Evolutionary conservation across 352 stramenopile genomes (phyloP).

Genomic region (Phytophthora megakarya): DNA sequence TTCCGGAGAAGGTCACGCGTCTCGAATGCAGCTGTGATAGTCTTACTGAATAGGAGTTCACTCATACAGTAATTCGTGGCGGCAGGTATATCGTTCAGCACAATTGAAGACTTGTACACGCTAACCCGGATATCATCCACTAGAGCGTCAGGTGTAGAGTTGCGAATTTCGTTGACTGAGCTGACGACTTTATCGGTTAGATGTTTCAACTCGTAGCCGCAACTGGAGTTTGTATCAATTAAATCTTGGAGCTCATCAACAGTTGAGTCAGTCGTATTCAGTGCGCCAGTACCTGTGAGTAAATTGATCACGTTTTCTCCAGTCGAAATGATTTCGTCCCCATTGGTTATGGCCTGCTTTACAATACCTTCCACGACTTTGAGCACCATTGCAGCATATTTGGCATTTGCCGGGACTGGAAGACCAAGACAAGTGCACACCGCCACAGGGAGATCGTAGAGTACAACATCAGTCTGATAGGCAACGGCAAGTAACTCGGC

Average conservation of each 20-base stretch:
- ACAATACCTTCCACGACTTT: conserved; percentile 5
- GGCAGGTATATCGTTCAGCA: conserved; percentile 27
- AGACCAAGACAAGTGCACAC: conserved; percentile 6
- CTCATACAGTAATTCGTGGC: conserved; percentile 31
- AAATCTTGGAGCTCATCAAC: conserved; percentile 27
- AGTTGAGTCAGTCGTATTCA: conserved; percentile 20
- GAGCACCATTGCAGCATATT: conserved; percentile 1
- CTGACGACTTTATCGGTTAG: conserved; percentile 20
- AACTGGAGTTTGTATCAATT: conserved; percentile 25
- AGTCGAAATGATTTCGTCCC: conserved; percentile 21
- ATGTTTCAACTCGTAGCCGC: conserved; percentile 28
- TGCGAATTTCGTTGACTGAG: conserved; percentile 24
- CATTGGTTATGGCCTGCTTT: conserved; percentile 17
- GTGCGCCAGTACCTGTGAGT: conserved; percentile 15
- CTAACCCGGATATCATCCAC: conserved; percentile 20
- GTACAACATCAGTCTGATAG: conserved; percentile 19
- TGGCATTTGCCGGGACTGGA: background rate
- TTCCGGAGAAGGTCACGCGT: conserved; percentile 29
- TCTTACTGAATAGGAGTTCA: conserved; percentile 20
- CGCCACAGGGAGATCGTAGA: conserved; percentile 34
- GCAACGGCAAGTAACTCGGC: conserved; percentile 16
- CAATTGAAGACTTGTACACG: conserved; percentile 26
- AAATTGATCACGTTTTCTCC: conserved; percentile 23
- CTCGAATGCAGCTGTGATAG: conserved; percentile 12
- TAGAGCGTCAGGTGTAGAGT: conserved; percentile 14